phyloP scores from a whole-genome alignment of 2,329 filamentous ascomycete species.

The Phoma sp. region DNA sequence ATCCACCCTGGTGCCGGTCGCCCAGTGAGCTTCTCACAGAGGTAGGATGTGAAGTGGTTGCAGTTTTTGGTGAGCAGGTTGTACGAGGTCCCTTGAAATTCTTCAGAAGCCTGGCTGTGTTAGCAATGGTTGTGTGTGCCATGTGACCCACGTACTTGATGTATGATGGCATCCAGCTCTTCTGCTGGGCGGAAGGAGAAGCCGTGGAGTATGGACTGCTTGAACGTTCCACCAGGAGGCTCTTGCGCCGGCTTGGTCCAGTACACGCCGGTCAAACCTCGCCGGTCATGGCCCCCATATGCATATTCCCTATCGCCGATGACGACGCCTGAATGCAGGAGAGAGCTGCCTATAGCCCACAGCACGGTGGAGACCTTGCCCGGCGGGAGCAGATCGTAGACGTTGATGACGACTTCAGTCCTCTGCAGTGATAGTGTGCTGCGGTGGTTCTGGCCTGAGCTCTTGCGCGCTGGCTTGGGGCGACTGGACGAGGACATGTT shows the following conservation, averaged over 20 bases:
- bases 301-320: conserved; percentile 83
- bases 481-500: conserved; percentile 41
- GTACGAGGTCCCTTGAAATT: conserved; percentile 78
- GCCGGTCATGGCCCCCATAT: conserved; percentile 79
- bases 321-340: conserved; percentile 83
- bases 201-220: conserved; percentile 76
- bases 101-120: conserved; percentile 63
- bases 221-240: conserved; percentile 79
- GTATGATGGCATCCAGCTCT: conserved; percentile 75
- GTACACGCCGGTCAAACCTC: conserved; percentile 77
- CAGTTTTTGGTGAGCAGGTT: conserved; percentile 85
- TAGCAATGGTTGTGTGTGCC: conserved; percentile 12
- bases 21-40: conserved; percentile 76
- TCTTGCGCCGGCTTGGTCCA: conserved; percentile 75
- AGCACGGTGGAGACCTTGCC: conserved; percentile 76
- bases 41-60: conserved; percentile 83
- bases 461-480: conserved; percentile 50
- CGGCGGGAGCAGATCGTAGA: conserved; percentile 80
- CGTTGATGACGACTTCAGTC: conserved; percentile 76
- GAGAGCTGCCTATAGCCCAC: conserved; percentile 77
- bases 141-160: conserved; percentile 46
- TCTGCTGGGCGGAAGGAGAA: conserved; percentile 72
- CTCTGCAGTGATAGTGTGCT: conserved; percentile 73
- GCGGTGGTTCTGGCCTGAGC: conserved; percentile 59
- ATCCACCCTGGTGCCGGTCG: conserved; percentile 75